These are phyloP conservation scores for Trichoderma virens DNA, from an alignment of 495 filamentous ascomycete species.

Conservation along the genomic window DNA sequence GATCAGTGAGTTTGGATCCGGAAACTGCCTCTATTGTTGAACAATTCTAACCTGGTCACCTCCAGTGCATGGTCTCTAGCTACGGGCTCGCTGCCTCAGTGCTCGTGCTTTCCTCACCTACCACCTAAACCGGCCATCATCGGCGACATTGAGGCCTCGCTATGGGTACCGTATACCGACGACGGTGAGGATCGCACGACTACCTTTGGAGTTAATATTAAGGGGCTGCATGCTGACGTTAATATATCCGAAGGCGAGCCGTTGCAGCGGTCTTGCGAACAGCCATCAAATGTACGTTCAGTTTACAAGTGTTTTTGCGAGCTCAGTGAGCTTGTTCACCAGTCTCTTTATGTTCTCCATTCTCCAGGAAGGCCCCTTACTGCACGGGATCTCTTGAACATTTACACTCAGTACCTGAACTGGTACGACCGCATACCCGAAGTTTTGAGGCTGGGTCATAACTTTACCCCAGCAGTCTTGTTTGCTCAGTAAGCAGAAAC, in stretches of 20 bases:
- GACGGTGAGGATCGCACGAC: slow-evolving; percentile 33
- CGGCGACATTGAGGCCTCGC: slow-evolving; percentile 43
- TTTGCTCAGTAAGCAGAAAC: slow-evolving; percentile 53
- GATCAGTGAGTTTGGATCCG: slow-evolving; percentile 58
- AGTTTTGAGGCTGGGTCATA: slow-evolving; percentile 47
- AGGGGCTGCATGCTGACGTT: slow-evolving; percentile 16
- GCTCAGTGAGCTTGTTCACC: slow-evolving; percentile 59
- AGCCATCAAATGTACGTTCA: slow-evolving; percentile 48
- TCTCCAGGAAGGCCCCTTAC: slow-evolving; percentile 53
- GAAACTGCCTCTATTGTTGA: background rate
- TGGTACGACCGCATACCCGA: slow-evolving; percentile 58
- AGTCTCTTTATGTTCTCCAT: slow-evolving; percentile 55
- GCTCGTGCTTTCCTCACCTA: slow-evolving; percentile 47
- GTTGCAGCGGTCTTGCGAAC: slow-evolving; percentile 39
- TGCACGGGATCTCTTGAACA: slow-evolving; percentile 44
- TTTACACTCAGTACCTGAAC: slow-evolving; percentile 51
- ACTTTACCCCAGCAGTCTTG: slow-evolving; percentile 52
- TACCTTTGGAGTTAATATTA: background rate
- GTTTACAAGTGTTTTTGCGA: slow-evolving; percentile 56
- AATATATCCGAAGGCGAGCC: slow-evolving; percentile 29
- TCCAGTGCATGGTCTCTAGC: slow-evolving; percentile 55
- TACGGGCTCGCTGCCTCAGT: slow-evolving; percentile 55
- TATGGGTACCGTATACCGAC: slow-evolving; percentile 54
- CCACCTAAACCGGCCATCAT: slow-evolving; percentile 50
- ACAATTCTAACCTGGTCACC: too few species aligned